Base-by-base conservation (phyloP, 257 asterid species). In the Capsicum chinense region DNA sequence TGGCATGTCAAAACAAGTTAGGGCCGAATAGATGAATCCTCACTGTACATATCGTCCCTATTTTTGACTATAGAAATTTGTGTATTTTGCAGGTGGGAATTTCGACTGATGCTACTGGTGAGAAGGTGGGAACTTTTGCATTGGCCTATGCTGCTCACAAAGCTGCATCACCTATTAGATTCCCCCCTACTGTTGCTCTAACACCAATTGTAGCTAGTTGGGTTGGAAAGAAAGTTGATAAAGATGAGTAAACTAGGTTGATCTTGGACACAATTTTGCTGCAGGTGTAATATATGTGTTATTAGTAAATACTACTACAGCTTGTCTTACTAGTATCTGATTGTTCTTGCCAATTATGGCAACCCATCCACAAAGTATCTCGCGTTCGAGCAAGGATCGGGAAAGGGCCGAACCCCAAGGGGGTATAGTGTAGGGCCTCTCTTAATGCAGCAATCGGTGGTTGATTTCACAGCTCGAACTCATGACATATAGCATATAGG, bases 111-210 rank as follows among this genome's bases (percentile, higher is more conserved):
- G 97, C 87, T 79, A 90, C 97, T 0, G 97, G 98, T 56, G 99
- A 95, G 86, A 97, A 93, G 59, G 99, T 97, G 17, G 99, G 99
- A 84, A 95, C 99, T 52, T 92, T 95, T 83, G 99, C 98, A 12
- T 88, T 95, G 89, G 98, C 99, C 8, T 97, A 97, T 81, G 99
- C 99, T 5, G 99, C 98, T 10, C 99, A 95, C 86, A 97, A 97
- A 88, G 99, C 99, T 50, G 99, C 99, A 54, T 97, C 99, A 16
- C 99, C 99, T 2, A 97, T 95, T 66, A 91, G 98, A 79, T 97
- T 97, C 73, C 99, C 99, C 2, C 99, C 99, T 3, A 95, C 98
- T 9, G 99, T 95, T 37, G 99, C 99, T 70, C 96, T 97, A 79
- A 95, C 99, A 4, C 99, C 98, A 16, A 81, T 93, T 48, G 99